A percentile compares a stretch with the other conserved stretches of the same genome.
phyloP scores from a whole-genome alignment of 768 basidiomycete species.

The Psilocybe cyanescens region DNA sequence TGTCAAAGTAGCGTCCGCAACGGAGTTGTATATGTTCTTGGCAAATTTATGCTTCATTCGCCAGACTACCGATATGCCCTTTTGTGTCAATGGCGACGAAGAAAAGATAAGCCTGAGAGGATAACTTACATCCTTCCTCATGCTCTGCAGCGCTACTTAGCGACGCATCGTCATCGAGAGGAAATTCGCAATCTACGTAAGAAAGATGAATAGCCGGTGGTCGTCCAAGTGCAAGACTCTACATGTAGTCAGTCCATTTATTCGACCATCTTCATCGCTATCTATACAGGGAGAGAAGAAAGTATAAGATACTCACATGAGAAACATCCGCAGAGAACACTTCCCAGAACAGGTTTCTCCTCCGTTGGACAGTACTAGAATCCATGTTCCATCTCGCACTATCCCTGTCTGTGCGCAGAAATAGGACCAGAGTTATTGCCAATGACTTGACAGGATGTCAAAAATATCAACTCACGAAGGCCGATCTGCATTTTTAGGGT shows the following conservation, averaged over 20 bases:
- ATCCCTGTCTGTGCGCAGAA: constrained; percentile 54
- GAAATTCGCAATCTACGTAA: constrained; percentile 66
- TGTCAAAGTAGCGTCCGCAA: constrained; percentile 51
- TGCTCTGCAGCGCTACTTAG: constrained; percentile 46
- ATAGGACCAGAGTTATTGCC: neutral
- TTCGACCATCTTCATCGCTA: neutral
- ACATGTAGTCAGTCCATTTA: neutral
- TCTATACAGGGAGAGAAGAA: neutral
- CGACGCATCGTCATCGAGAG: constrained; percentile 55
- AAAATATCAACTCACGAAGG: constrained; percentile 50
- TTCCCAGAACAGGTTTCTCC: constrained; percentile 75
- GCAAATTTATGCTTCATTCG: constrained; percentile 58
- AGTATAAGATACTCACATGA: constrained; percentile 34
- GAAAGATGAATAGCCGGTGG: constrained; percentile 62
- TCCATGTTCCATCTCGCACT: constrained; percentile 71
- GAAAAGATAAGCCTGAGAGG: neutral
- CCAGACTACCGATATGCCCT: constrained; percentile 45
- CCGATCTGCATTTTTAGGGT: constrained; percentile 50
- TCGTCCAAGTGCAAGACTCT: constrained; percentile 63
- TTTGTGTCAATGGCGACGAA: neutral
- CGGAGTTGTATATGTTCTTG: constrained; percentile 49
- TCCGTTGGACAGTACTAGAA: constrained; percentile 57
- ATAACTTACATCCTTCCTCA: constrained; percentile 52
- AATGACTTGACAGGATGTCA: constrained; percentile 20
- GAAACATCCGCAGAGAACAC: constrained; percentile 64